These are phyloP conservation scores for Cinnamomum micranthum DNA, from an alignment of 164 flowering plant genomes.

Conservation along the genomic window DNA sequence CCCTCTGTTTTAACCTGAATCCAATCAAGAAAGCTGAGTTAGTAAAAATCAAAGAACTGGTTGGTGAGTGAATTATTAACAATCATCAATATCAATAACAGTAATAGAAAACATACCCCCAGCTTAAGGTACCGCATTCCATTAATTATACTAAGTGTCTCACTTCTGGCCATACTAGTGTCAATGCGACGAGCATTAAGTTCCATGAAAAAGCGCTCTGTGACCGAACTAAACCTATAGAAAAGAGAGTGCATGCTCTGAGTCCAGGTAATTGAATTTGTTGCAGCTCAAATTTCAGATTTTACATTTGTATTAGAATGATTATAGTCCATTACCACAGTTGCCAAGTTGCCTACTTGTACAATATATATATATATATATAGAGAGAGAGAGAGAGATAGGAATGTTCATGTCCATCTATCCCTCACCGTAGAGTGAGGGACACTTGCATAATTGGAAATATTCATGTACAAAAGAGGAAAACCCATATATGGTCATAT, in stretches of 20 bases:
- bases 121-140: slow-evolving; percentile 99
- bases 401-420: too few relatives aligned
- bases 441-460: too few relatives aligned
- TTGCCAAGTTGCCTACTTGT: too few relatives aligned
- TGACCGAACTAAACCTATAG: slow-evolving; percentile 90
- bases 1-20: slow-evolving; percentile 94
- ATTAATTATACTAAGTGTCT: slow-evolving; percentile 94
- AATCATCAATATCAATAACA: not conserved
- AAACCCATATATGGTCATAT: too few relatives aligned
- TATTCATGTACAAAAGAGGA: too few relatives aligned
- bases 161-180: slow-evolving; percentile 79
- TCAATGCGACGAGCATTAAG: slow-evolving; percentile 88
- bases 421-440: too few relatives aligned
- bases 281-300: not conserved
- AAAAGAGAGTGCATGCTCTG: slow-evolving; percentile 7
- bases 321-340: too few relatives aligned
- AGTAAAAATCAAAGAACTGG: not conserved
- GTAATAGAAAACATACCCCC: slow-evolving; percentile 57
- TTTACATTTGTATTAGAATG: too few relatives aligned
- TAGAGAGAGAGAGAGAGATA: too few relatives aligned
- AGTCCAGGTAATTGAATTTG: not conserved
- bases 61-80: not conserved
- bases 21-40: not conserved
- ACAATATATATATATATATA: too few relatives aligned
- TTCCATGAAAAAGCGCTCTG: slow-evolving; percentile 98